A percentile compares a stretch with the other conserved stretches of the same genome.
phyloP scores from a whole-genome alignment of 2,329 filamentous ascomycete species.

The Neofusicoccum ribis region DNA sequence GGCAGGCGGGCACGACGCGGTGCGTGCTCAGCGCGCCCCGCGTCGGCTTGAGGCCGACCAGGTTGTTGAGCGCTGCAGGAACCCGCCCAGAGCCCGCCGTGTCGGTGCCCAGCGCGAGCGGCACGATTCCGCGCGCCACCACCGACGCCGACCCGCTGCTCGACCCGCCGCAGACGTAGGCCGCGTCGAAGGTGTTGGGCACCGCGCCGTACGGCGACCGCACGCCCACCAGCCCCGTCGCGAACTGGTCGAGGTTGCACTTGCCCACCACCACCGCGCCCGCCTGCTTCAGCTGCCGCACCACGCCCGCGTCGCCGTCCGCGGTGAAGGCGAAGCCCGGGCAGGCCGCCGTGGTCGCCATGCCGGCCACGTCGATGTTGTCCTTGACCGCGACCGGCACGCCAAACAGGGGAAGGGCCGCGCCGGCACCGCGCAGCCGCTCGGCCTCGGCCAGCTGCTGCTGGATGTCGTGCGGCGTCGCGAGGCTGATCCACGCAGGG shows the following conservation, averaged over 20 bases:
- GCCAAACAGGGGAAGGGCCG: slow-evolving; percentile 48
- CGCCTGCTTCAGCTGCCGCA: slow-evolving; percentile 48
- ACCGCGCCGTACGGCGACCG: slow-evolving; percentile 56
- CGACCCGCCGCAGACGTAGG: slow-evolving; percentile 53
- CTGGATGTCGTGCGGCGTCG: too few relatives aligned
- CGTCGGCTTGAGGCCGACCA: slow-evolving; percentile 37
- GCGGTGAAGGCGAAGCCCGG: slow-evolving; percentile 47
- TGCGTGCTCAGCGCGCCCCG: slow-evolving; percentile 49
- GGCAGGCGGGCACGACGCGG: slow-evolving; percentile 53
- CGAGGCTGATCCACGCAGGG: too few relatives aligned
- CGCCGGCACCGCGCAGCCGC: not conserved
- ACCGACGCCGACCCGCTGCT: slow-evolving; percentile 54
- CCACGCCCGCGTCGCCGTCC: slow-evolving; percentile 46
- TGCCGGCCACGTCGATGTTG: slow-evolving; percentile 50
- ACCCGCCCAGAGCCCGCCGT: slow-evolving; percentile 44
- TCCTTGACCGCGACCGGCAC: slow-evolving; percentile 57
- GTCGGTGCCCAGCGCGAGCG: slow-evolving; percentile 55
- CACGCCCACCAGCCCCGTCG: slow-evolving; percentile 57
- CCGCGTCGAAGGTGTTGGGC: slow-evolving; percentile 48
- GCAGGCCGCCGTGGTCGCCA: slow-evolving; percentile 51
- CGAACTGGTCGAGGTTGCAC: slow-evolving; percentile 59
- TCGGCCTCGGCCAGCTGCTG: too few relatives aligned
- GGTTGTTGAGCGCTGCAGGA: too few relatives aligned
- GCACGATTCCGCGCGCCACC: slow-evolving; percentile 50
- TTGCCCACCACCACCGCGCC: slow-evolving; percentile 59